Percentiles rank a stretch among this genome's conserved stretches.
These are phyloP conservation scores for Xenosphaeropsis pyriputrescens DNA, from an alignment of 2,329 filamentous ascomycete genomes.

Conservation along the genomic window DNA sequence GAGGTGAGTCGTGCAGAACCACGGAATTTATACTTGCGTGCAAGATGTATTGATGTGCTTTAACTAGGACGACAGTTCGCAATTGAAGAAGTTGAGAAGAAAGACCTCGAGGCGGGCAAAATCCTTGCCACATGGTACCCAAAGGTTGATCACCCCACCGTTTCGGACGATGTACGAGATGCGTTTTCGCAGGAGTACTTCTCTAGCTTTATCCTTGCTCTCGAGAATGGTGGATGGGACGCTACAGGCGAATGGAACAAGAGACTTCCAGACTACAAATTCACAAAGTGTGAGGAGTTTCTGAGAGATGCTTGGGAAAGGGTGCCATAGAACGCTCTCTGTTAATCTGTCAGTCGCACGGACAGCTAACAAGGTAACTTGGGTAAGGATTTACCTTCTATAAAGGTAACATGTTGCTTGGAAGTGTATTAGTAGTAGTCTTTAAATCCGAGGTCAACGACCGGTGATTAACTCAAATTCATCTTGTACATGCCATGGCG, in stretches of 20 bases:
- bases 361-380: no score
- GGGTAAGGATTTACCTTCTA: no score
- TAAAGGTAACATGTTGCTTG: no score
- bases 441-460: no score
- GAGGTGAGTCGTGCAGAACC: slow-evolving; percentile 15
- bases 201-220: slow-evolving; percentile 12
- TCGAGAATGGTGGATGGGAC: slow-evolving; percentile 5
- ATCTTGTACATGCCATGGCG: no score
- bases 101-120: slow-evolving; percentile 17
- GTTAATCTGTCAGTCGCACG: no score
- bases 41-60: neutral
- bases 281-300: slow-evolving; percentile 15
- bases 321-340: no score
- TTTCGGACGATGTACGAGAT: slow-evolving; percentile 14
- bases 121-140: slow-evolving; percentile 14
- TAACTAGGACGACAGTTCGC: slow-evolving; percentile 12
- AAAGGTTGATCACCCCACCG: slow-evolving; percentile 12
- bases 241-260: slow-evolving; percentile 21
- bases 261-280: slow-evolving; percentile 20
- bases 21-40: slow-evolving; percentile 5
- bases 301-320: slow-evolving; percentile 1
- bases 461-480: no score
- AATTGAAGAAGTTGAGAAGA: slow-evolving; percentile 16
- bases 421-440: no score
- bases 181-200: slow-evolving; percentile 9